These are phyloP conservation scores for Coemansia sp. DNA, from an alignment of 192 early-diverging fungal species.

Conservation along the genomic window DNA sequence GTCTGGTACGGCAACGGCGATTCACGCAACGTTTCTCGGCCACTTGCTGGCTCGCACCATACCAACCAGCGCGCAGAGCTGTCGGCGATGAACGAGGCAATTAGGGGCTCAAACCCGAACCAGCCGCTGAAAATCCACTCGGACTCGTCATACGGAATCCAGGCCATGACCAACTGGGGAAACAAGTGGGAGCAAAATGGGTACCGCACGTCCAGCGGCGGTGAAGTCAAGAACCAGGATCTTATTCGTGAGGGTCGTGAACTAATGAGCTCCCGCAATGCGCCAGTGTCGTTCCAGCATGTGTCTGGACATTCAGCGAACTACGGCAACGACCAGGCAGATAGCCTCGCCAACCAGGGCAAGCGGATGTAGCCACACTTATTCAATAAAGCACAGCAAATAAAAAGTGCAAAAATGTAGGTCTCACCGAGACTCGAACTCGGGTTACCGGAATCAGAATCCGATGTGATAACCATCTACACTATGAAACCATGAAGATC, in stretches of 20 bases:
- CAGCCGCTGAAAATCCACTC: slow-evolving; percentile 16
- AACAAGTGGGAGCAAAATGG: slow-evolving; percentile 28
- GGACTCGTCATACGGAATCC: slow-evolving; percentile 26
- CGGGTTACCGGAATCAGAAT: slow-evolving; percentile 37
- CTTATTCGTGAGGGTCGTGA: slow-evolving; percentile 10
- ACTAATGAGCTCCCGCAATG: slow-evolving; percentile 2
- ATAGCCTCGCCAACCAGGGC: slow-evolving; percentile 7
- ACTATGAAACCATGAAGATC: slow-evolving; percentile 17
- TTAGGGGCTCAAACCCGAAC: slow-evolving; percentile 1
- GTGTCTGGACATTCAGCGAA: neutral
- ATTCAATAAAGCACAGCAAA: neutral
- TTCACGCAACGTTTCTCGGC: slow-evolving; percentile 53
- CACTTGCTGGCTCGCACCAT: slow-evolving; percentile 20
- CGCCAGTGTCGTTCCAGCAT: slow-evolving; percentile 7
- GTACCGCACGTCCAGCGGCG: neutral
- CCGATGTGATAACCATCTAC: slow-evolving; percentile 38
- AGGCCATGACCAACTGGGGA: slow-evolving; percentile 22
- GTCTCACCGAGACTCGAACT: slow-evolving; percentile 45
- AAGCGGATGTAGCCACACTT: neutral
- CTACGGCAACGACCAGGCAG: slow-evolving; percentile 10
- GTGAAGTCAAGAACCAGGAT: slow-evolving; percentile 12
- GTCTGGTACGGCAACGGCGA: slow-evolving; percentile 55
- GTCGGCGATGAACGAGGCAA: slow-evolving; percentile 19
- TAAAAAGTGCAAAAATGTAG: slow-evolving; percentile 6
- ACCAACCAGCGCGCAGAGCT: slow-evolving; percentile 40